phyloP scores from a whole-genome alignment of 352 stramenopile genomes.

The Discostella stelligera region DNA sequence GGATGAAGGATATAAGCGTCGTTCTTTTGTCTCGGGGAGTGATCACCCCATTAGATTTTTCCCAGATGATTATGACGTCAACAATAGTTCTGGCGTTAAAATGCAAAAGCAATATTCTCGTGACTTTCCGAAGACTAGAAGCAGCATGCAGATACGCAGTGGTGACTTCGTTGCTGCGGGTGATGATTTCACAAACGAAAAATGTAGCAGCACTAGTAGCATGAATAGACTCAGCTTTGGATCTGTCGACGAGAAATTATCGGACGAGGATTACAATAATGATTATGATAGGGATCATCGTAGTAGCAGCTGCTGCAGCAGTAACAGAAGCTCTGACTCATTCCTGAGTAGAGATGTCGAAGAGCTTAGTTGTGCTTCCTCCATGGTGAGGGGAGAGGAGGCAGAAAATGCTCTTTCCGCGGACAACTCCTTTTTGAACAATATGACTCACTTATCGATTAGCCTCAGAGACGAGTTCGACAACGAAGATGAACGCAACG shows the following conservation, averaged over 20 bases:
- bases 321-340: neutral
- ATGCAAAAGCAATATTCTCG: too few relatives aligned
- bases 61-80: neutral
- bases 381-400: neutral
- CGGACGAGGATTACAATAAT: neutral
- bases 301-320: neutral
- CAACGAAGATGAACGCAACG: neutral
- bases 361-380: neutral
- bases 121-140: too few relatives aligned
- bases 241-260: neutral
- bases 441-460: conserved; percentile 23
- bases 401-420: neutral
- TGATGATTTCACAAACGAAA: neutral
- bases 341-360: neutral
- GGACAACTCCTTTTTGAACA: neutral
- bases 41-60: neutral
- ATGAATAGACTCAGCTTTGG: neutral
- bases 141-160: neutral
- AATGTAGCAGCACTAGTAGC: neutral
- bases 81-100: neutral
- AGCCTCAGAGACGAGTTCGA: conserved; percentile 8
- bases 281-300: neutral
- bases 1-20: conserved; percentile 21
- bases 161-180: neutral
- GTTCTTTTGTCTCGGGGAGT: conserved; percentile 15